Conservation (phyloP, 2,329 filamentous ascomycete species). For the Parascedosporium putredinis region DNA sequence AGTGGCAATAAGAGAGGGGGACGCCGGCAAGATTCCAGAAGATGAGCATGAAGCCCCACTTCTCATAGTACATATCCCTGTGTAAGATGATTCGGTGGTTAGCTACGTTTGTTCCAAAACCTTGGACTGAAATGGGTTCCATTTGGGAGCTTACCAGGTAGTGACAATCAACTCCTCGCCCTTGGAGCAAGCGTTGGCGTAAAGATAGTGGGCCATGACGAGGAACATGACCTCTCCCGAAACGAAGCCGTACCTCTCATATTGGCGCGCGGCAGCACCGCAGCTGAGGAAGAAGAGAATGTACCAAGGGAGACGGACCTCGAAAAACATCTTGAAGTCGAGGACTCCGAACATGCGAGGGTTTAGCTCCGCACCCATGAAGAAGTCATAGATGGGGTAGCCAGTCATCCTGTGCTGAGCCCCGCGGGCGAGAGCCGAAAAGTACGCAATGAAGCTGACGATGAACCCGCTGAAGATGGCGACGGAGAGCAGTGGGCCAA, state of each 20-base stretch:
- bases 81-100: too few relatives aligned
- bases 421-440: constrained; percentile 71
- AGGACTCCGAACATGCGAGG: constrained; percentile 77
- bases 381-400: constrained; percentile 77
- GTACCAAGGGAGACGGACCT: constrained; percentile 87
- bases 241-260: constrained; percentile 76
- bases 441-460: constrained; percentile 74
- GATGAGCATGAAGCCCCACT: constrained; percentile 95
- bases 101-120: too few relatives aligned
- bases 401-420: constrained; percentile 89
- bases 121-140: too few relatives aligned
- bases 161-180: constrained; percentile 84
- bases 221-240: constrained; percentile 77
- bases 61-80: constrained; percentile 90
- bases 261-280: constrained; percentile 70
- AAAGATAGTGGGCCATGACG: constrained; percentile 81
- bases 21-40: constrained; percentile 96
- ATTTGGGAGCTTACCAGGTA: constrained; percentile 57
- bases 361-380: constrained; percentile 87
- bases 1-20: constrained; percentile 86
- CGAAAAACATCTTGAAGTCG: constrained; percentile 96
- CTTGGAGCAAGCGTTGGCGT: constrained; percentile 86
- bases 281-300: constrained; percentile 72
- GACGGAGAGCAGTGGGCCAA: constrained; percentile 84
- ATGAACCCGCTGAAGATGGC: constrained; percentile 85